phyloP scores from a whole-genome alignment of 139 green algal genomes.

The Volvox reticuliferus region DNA sequence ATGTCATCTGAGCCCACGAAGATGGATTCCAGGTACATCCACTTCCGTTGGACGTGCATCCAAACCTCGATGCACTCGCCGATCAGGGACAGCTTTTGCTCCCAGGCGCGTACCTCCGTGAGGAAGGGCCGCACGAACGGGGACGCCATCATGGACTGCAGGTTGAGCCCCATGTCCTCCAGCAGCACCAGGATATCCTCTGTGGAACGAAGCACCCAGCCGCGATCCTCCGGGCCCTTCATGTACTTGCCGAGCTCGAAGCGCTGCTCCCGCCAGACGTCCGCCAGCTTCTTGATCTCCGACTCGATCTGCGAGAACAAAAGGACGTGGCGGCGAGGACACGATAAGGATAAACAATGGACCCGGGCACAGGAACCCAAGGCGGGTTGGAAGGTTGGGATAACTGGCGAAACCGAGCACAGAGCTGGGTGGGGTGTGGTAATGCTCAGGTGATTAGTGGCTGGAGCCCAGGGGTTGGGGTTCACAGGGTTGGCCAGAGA shows the following conservation, averaged over 20 bases:
- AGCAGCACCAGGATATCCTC: constrained; percentile 87
- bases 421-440: too few species aligned
- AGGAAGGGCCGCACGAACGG: constrained; percentile 85
- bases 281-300: constrained; percentile 87
- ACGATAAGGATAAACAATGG: too few species aligned
- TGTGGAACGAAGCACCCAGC: constrained; percentile 79
- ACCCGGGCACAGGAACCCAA: neutral
- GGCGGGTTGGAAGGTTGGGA: too few species aligned
- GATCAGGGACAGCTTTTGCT: constrained; percentile 85
- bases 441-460: too few species aligned
- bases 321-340: neutral
- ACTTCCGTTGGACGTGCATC: constrained; percentile 82
- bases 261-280: constrained; percentile 85
- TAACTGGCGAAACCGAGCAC: too few species aligned
- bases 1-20: constrained; percentile 90
- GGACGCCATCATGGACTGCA: constrained; percentile 91
- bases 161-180: constrained; percentile 88
- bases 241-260: constrained; percentile 88
- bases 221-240: constrained; percentile 76
- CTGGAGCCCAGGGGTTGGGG: too few species aligned
- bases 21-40: constrained; percentile 93
- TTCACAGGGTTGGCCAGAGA: too few species aligned
- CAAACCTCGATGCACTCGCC: constrained; percentile 85
- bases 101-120: constrained; percentile 83
- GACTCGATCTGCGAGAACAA: constrained; percentile 74